A percentile compares a stretch with the other conserved stretches of the same genome.
Evolutionary conservation across 2,329 filamentous ascomycete genomes (phyloP).

Genomic region (Paecilomyces formosus): DNA sequence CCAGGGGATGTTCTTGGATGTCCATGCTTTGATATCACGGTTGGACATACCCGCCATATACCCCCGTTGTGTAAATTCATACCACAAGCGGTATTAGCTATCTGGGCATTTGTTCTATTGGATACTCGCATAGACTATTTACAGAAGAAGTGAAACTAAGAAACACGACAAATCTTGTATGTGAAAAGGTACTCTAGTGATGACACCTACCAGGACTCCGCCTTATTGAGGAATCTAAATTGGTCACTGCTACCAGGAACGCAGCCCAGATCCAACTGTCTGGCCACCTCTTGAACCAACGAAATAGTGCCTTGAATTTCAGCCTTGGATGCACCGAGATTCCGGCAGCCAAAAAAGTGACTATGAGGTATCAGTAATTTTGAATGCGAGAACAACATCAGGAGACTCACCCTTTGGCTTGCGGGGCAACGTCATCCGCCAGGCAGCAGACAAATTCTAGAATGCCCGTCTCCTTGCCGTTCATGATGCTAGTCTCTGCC

Average conservation of each 20-base stretch:
- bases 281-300: conserved; percentile 13
- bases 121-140: too few species aligned
- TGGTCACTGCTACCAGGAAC: conserved; percentile 5
- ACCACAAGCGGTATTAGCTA: too few species aligned
- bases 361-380: conserved; percentile 4
- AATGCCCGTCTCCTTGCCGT: conserved; percentile 17
- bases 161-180: too few species aligned
- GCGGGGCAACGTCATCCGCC: conserved; percentile 16
- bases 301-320: conserved; percentile 12
- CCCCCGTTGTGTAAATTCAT: too few species aligned
- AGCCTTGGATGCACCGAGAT: conserved; percentile 13
- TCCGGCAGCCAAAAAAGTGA: conserved; percentile 20
- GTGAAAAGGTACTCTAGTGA: too few species aligned
- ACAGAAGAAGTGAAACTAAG: too few species aligned
- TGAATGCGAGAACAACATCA: neutral
- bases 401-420: conserved; percentile 19
- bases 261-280: conserved; percentile 5
- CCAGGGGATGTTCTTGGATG: too few species aligned
- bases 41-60: too few species aligned
- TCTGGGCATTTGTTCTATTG: too few species aligned
- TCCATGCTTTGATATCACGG: too few species aligned
- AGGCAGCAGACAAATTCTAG: conserved; percentile 23
- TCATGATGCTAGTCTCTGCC: conserved; percentile 15
- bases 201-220: conserved; percentile 10
- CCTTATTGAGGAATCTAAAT: conserved; percentile 10